Evolutionary conservation across 176 grass and related monocot species (phyloP).

Genomic region (Ensete ventricosum): DNA sequence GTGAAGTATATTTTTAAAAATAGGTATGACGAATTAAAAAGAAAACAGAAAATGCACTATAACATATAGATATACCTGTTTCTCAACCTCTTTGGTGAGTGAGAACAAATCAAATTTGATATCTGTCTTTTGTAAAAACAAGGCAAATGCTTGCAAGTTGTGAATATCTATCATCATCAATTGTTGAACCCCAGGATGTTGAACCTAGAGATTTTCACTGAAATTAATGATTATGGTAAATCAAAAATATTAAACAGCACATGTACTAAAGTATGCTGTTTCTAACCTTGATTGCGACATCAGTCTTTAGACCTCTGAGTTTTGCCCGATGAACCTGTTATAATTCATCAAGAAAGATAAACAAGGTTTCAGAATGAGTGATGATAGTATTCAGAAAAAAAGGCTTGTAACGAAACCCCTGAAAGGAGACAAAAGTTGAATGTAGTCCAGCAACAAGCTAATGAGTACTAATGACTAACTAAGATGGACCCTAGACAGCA

Average conservation of each 20-base stretch:
- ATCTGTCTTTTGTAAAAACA: constrained; percentile 86
- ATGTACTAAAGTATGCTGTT: constrained; percentile 10
- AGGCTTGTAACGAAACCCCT: too few species aligned
- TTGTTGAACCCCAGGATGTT: constrained; percentile 83
- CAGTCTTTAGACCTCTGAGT: constrained; percentile 52
- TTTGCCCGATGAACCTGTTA: constrained; percentile 80
- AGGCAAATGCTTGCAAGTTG: constrained; percentile 78
- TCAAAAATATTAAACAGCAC: neutral
- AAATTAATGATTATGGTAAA: neutral
- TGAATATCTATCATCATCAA: constrained; percentile 88
- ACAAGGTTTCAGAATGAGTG: too few species aligned
- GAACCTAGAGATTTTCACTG: constrained; percentile 42
- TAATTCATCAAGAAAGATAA: constrained; percentile 1
- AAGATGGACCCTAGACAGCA: too few species aligned
- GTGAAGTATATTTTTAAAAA: neutral
- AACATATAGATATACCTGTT: constrained; percentile 39
- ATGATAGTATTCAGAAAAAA: too few species aligned
- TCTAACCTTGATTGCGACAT: constrained; percentile 82
- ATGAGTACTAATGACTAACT: too few species aligned
- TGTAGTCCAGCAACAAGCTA: too few species aligned
- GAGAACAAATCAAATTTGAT: constrained; percentile 95
- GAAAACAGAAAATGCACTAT: neutral
- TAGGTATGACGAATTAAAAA: neutral
- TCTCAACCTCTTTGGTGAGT: constrained; percentile 83
- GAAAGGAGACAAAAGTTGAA: too few species aligned